A percentile compares a stretch with the other conserved stretches of the same genome.
These are phyloP conservation scores for Clitoria ternatea DNA, from an alignment of 306 rosid genomes.

Conservation along the genomic window DNA sequence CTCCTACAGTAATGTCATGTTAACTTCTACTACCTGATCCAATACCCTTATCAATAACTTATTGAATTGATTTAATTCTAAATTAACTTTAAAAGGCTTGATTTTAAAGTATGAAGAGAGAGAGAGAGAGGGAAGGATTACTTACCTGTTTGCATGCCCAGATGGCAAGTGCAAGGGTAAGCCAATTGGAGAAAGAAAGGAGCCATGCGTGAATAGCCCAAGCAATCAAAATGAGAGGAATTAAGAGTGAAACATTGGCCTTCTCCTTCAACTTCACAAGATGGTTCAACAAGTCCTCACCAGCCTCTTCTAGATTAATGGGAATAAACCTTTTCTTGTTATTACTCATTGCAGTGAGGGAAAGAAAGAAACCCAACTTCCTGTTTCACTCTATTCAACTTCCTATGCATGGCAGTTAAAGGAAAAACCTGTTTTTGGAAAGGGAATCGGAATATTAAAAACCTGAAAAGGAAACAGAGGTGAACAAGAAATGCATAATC, in stretches of 20 bases:
- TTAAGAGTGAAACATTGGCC: slow-evolving; percentile 40
- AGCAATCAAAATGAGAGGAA: slow-evolving; percentile 56
- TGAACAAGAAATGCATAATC: slow-evolving; percentile 2
- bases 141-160: slow-evolving; percentile 69
- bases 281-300: slow-evolving; percentile 41
- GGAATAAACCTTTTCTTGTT: slow-evolving; percentile 30
- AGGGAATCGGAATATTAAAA: neutral
- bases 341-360: neutral
- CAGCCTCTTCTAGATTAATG: slow-evolving; percentile 34
- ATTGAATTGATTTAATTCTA: neutral
- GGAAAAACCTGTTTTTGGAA: neutral
- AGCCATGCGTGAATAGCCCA: slow-evolving; percentile 83
- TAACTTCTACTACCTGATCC: neutral
- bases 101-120: neutral
- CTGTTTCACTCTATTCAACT: neutral
- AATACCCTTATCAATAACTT: neutral
- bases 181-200: slow-evolving; percentile 68
- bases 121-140: slow-evolving; percentile 2
- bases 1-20: neutral
- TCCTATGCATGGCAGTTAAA: neutral
- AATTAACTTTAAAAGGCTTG: neutral
- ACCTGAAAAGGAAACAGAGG: neutral
- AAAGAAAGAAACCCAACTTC: neutral
- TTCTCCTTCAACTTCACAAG: slow-evolving; percentile 29
- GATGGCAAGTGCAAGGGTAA: slow-evolving; percentile 56